Evolutionary conservation across 2,329 filamentous ascomycete species (phyloP), one percentile per base, ranked within the genome.

Genomic region (Dothiorella sarmentorum): DNA sequence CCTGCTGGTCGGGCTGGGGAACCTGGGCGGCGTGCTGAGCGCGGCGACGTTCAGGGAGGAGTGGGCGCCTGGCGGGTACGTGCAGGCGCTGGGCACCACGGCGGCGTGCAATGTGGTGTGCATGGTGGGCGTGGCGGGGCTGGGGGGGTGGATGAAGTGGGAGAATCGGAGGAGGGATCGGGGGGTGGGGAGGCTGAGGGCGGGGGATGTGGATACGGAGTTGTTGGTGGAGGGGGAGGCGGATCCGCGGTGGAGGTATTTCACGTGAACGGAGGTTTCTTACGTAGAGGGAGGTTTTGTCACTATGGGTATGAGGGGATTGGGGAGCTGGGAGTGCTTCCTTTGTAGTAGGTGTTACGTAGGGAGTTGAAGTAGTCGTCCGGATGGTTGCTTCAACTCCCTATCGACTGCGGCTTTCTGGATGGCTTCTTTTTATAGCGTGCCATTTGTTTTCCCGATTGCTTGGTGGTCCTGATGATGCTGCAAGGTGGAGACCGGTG

Each of bases 211-310:
- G 2, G 29, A 37, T 22, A 37, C 43, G 17, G 59, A 58, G n/a
- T 13, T 60, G 52, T 18, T 43, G 2, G 53, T 62, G 2, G 69
- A 31, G 7, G 59, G 59, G 22, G 37, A 44, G 43, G 35, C 26
- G 11, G 59, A 60, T 52, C 11, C 33, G 26, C 17, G 59, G 43
- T 60, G 52, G 44, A 58, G 59, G 22, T 60, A 47, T 31, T 60
- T 56, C 13, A 33, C 56, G 18, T 60, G n/a, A n/a, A n/a, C n/a
- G n/a, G n/a, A n/a, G n/a, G n/a, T n/a, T n/a, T n/a, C n/a, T n/a
- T n/a, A n/a, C n/a, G n/a, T n/a, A n/a, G n/a, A n/a, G n/a, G n/a
- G n/a, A 58, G 42, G 33, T 4, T 18, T 18, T 3, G 17, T 18
- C 7, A 5, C 11, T 11, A 2, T 2, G 38, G 20, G 10, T 24